Evolutionary conservation across 108 stramenopile species (phyloP).

Genomic region (Cylindrotheca closterium): DNA sequence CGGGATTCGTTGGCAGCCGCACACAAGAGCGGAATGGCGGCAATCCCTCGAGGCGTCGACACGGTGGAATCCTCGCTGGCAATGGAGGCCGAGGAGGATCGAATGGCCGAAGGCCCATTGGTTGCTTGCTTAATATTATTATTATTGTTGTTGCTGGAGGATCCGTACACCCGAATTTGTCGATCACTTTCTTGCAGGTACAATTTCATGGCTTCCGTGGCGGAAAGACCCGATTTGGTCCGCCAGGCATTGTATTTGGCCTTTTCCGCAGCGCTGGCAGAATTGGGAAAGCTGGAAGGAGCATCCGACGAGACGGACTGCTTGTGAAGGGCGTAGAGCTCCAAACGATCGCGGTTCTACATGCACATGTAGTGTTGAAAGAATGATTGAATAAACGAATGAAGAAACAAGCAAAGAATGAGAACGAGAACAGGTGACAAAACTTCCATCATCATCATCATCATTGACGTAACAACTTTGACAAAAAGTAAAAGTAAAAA

Average conservation of each 20-base stretch:
- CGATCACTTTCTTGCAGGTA: conserved; percentile 83
- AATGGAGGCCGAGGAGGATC: neutral
- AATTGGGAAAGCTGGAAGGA: conserved; percentile 36
- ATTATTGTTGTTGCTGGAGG: conserved; percentile 25
- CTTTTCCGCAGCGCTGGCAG: conserved; percentile 60
- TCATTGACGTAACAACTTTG: neutral
- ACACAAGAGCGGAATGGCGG: conserved; percentile 78
- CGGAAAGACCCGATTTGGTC: conserved; percentile 55
- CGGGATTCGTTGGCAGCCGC: conserved; percentile 83
- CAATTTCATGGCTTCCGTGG: conserved; percentile 67
- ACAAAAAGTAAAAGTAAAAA: conserved; percentile 8
- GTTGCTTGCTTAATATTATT: neutral
- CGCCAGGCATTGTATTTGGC: conserved; percentile 82
- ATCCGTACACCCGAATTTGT: conserved; percentile 77
- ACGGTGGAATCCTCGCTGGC: too few relatives aligned
- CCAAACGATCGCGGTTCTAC: conserved; percentile 81
- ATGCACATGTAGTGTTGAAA: conserved; percentile 2
- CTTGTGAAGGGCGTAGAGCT: conserved; percentile 91
- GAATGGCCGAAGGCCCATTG: neutral
- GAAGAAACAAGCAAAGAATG: conserved; percentile 2
- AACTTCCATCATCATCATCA: neutral
- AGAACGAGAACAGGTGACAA: neutral
- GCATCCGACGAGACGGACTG: conserved; percentile 80
- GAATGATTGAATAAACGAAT: neutral
- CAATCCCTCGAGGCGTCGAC: conserved; percentile 66